Evolutionary conservation across 2,329 filamentous ascomycete species (phyloP).

Genomic region (Fusarium denticulatum): DNA sequence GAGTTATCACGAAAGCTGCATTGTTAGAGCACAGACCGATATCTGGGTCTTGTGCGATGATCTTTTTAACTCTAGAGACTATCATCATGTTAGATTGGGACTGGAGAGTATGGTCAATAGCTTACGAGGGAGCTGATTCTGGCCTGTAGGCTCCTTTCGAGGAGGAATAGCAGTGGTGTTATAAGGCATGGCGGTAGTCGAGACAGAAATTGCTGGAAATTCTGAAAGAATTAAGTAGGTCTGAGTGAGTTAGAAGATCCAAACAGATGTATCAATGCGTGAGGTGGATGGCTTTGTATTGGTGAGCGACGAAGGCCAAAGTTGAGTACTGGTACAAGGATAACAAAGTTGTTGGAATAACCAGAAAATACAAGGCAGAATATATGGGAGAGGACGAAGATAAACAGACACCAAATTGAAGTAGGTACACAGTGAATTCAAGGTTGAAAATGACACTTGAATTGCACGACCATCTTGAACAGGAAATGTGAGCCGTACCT

Average conservation of each 20-base stretch:
- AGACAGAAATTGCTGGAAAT: background rate
- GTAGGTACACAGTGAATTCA: background rate
- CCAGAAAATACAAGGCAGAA: background rate
- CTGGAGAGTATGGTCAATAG: constrained; percentile 34
- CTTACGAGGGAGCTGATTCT: constrained; percentile 86
- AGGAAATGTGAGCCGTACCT: constrained; percentile 15
- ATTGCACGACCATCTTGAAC: background rate
- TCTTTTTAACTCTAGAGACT: constrained; percentile 97
- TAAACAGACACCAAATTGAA: background rate
- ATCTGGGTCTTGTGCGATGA: constrained; percentile 88
- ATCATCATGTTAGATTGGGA: constrained; percentile 1
- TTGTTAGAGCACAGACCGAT: constrained; percentile 90
- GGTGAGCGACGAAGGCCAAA: background rate
- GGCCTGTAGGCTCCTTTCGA: constrained; percentile 83
- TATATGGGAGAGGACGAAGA: background rate
- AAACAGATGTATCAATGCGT: background rate
- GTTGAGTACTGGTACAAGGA: constrained; percentile 5
- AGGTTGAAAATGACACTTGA: background rate
- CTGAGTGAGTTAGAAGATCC: constrained; percentile 6
- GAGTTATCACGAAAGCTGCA: constrained; percentile 90
- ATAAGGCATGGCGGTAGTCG: constrained; percentile 75
- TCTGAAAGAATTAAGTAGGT: background rate
- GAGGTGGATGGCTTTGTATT: background rate
- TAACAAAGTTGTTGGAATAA: background rate
- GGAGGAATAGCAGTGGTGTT: constrained; percentile 87